Conservation (phyloP, 2,329 filamentous ascomycete species). For the Lomentospora prolificans region DNA sequence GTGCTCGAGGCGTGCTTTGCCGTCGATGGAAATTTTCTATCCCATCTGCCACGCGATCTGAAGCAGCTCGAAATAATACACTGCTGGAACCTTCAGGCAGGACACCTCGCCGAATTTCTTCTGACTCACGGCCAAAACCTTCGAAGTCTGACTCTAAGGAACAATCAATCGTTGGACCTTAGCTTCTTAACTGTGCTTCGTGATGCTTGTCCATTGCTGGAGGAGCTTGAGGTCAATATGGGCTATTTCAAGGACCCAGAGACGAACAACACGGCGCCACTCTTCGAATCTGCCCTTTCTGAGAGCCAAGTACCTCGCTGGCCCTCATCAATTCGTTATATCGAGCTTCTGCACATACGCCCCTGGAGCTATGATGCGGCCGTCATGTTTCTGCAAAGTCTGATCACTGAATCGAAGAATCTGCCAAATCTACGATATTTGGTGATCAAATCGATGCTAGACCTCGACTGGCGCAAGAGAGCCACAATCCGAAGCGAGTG, state of each 20-base stretch:
- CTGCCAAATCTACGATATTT: conserved; percentile 61
- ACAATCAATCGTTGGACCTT: conserved; percentile 71
- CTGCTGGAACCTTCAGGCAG: conserved; percentile 64
- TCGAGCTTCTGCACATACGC: conserved; percentile 70
- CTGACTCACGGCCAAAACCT: conserved; percentile 57
- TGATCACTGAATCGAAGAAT: conserved; percentile 59
- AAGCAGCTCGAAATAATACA: conserved; percentile 64
- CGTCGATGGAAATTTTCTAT: conserved; percentile 58
- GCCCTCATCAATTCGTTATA: conserved; percentile 59
- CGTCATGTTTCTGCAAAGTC: conserved; percentile 67
- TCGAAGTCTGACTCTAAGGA: conserved; percentile 57
- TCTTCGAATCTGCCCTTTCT: conserved; percentile 60
- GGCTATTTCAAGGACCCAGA: conserved; percentile 65
- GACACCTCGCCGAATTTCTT: conserved; percentile 57
- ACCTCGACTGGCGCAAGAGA: conserved; percentile 72
- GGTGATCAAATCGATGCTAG: conserved; percentile 66
- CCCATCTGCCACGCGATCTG: conserved; percentile 56
- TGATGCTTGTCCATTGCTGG: conserved; percentile 57
- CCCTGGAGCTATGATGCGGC: conserved; percentile 63
- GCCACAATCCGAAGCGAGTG: conserved; percentile 71
- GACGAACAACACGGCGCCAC: conserved; percentile 62
- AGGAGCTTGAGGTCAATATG: conserved; percentile 65
- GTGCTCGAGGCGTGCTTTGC: conserved; percentile 67
- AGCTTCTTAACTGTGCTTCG: conserved; percentile 62
- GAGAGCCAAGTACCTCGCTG: conserved; percentile 62